A percentile compares a stretch with the other conserved stretches of the same genome.
Evolutionary conservation across 495 filamentous ascomycete species (phyloP).

Genomic region (Aspergillus hancockii): DNA sequence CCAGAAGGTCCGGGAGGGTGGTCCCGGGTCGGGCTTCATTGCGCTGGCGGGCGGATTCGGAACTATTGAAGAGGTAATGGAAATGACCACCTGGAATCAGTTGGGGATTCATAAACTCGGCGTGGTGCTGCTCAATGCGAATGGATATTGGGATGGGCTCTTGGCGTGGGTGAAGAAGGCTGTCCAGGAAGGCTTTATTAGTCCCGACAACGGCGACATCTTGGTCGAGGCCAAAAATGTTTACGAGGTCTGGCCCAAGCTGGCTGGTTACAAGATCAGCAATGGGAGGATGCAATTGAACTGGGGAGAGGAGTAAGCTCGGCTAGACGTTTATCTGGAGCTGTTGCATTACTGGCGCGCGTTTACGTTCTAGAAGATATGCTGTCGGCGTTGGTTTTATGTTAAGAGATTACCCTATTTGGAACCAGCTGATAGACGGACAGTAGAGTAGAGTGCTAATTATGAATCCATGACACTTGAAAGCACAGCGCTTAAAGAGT

Average conservation of each 20-base stretch:
- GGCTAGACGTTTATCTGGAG: not conserved
- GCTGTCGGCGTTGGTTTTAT: not conserved
- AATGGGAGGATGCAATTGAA: constrained; percentile 74
- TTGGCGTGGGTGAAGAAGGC: constrained; percentile 78
- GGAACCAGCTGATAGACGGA: not conserved
- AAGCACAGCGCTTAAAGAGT: not conserved
- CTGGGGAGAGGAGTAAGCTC: constrained; percentile 69
- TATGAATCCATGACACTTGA: not conserved
- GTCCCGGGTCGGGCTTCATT: constrained; percentile 83
- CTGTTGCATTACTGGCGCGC: not conserved
- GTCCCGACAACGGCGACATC: constrained; percentile 65
- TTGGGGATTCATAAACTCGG: constrained; percentile 86
- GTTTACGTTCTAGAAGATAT: too few relatives aligned
- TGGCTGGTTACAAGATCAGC: constrained; percentile 74
- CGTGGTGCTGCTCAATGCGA: constrained; percentile 79
- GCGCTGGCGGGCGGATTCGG: constrained; percentile 90
- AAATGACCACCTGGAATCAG: constrained; percentile 97
- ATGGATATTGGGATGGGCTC: constrained; percentile 89
- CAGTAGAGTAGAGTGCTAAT: not conserved
- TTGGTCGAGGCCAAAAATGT: constrained; percentile 71
- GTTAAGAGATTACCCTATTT: not conserved
- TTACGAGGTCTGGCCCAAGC: constrained; percentile 67
- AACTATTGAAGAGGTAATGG: constrained; percentile 94
- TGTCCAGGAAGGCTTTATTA: constrained; percentile 76
- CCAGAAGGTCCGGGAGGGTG: constrained; percentile 75